Evolutionary conservation across 2,329 filamentous ascomycete genomes (phyloP), one percentile per base, ranked within the genome.

Genomic region (Sarocladium oryzae): DNA sequence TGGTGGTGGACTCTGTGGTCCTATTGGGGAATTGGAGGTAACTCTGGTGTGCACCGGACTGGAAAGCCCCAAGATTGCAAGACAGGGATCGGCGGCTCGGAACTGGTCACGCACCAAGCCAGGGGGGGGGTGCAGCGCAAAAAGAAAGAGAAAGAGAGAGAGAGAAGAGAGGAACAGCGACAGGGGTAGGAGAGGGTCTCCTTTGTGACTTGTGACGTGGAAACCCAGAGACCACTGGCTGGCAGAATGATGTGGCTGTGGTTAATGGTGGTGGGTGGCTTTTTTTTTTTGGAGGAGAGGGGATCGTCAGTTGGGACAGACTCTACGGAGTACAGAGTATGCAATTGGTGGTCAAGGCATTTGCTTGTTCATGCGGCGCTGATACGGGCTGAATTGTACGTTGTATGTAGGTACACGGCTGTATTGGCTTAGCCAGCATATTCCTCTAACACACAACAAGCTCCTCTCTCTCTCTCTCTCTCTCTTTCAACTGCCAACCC

Each of bases 71-170:
- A 48, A 48, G 43, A 48, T 48, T 48, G 18, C 43, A 11, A 20
- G 43, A 48, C 43, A 48, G 43, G 43, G 43, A 48, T 48, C 43
- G 43, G 43, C 43, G 43, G 43, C 43, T 48, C 43, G 43, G 43
- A 48, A 48, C 43, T 26, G 43, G 43, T 43, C 13, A 23, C 40
- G 26, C 40, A 18, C 33, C 5, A 11, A n/a, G n/a, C n/a, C 9
- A 36, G 33, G 33, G 33, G 33, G 7, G 33, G 15, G 9, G 33
- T 11, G 9, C 10, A 16, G 33, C 5, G 33, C 33, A 16, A 36
- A 32, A 32, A 13, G 13, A 13, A 32, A 32, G 28, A 32, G 30
- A 32, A 32, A 32, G 30, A 32, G 8, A 15, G 30, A 32, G 30
- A 8, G 30, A 32, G 15, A 8, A 32, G 30, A 15, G 33, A 18